Conservation (phyloP, 768 basidiomycete species). For the Termitomyces sp. region DNA sequence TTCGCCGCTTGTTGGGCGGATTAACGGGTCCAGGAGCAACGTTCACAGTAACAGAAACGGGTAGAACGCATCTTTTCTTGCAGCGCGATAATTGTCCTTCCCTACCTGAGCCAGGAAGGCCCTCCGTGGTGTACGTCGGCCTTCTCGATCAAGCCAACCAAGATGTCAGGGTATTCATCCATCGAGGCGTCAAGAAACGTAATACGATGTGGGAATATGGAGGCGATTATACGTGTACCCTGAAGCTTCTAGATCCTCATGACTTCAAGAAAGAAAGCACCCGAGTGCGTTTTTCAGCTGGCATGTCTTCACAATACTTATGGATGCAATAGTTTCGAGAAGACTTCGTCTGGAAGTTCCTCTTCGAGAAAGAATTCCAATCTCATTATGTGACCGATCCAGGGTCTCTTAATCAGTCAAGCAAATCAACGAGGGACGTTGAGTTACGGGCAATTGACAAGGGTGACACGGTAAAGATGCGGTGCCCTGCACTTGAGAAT, state of each 20-base stretch:
- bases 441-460: neutral
- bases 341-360: neutral
- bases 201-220: neutral
- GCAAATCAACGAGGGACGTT: neutral
- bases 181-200: neutral
- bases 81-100: neutral
- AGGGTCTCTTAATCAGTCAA: neutral
- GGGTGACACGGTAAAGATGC: neutral
- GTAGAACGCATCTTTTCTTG: neutral
- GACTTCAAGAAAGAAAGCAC: neutral
- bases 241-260: neutral
- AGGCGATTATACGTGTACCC: neutral
- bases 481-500: neutral
- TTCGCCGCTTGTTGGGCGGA: neutral
- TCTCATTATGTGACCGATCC: neutral
- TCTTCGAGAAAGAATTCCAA: neutral
- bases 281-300: neutral
- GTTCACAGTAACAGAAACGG: neutral
- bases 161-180: neutral
- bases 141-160: neutral
- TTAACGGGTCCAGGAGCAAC: neutral
- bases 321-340: neutral
- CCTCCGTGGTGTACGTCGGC: neutral
- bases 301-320: neutral
- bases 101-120: neutral